A percentile compares a stretch with the other conserved stretches of the same genome.
Conservation (phyloP, 345 rosid genomes). For the Geranium brycei region DNA sequence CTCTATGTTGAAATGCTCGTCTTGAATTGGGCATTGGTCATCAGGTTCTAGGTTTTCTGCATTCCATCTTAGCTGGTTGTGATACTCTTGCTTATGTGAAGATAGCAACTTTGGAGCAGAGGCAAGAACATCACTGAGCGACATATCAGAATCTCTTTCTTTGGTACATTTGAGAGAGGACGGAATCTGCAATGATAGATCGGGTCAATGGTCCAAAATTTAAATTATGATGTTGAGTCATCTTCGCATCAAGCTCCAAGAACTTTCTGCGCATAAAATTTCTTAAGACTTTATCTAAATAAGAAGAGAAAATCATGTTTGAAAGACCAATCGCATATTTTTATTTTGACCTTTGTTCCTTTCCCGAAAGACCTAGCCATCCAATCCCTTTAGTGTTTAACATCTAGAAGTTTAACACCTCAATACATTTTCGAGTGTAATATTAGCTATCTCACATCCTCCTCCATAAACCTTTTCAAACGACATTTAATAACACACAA, state of each 20-base stretch:
- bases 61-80: constrained; percentile 16
- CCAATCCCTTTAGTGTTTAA: neutral
- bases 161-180: constrained; percentile 26
- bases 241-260: neutral
- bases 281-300: neutral
- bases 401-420: no score
- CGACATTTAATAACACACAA: neutral
- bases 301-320: neutral
- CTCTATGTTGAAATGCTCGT: constrained; percentile 12
- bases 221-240: neutral
- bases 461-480: neutral
- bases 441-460: no score
- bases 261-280: neutral
- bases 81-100: constrained; percentile 23
- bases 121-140: constrained; percentile 17
- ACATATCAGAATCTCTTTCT: constrained; percentile 19
- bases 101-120: constrained; percentile 29
- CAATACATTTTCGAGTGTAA: no score
- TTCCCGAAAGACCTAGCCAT: neutral
- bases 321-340: neutral
- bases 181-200: constrained; percentile 17
- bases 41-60: constrained; percentile 13
- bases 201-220: neutral
- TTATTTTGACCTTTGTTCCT: neutral
- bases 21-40: constrained; percentile 37